Base-by-base conservation (phyloP, 768 basidiomycete genomes). In the Saitozyma sp. region DNA sequence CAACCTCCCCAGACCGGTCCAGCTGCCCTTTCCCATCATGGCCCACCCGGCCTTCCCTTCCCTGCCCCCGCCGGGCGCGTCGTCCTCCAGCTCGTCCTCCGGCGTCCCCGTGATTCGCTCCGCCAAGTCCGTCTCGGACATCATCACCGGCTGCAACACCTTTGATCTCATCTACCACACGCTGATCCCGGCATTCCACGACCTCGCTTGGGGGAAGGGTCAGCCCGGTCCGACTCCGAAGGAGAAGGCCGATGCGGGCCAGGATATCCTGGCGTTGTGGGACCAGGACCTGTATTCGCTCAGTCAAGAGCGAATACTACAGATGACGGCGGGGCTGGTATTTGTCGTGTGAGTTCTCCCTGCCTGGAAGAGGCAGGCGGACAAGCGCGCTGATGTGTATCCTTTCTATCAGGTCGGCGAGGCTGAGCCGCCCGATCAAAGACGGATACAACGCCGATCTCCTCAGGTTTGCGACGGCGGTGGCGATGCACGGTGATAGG, bases 291-390 rank as follows among this genome's bases (percentile, higher is more conserved):
- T 69, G 37, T 54, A 57, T 38, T 45, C 14, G 3, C 37, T 64
- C 39, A 46, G 39, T 3, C 59, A 66, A 43, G 50, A 29, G 53
- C 55, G 61, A 2, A 41, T 74, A 19, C n/a, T 16, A 10, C 48
- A 13, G 7, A 64, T 59, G 58, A 56, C 70, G 6, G 70, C 70
- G 6, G 70, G 64, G 8, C 48, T 75, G 58, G 61, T 70, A 9
- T 75, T 68, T 59, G 61, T 70, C 14, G 5, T 70, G 73, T 75
- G 51, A 61, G 73, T 64, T 20, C 29, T 50, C 9, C 38, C 50
- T 20, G 8, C 29, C n/a, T n/a, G 29, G 29, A 46, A 42, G 50
- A 48, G 46, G 19, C 14, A 48, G 46, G 19, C 14, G 19, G 46
- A 48, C 14, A 6, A 6, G 11, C n/a, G 14, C 40, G 59, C 54